A percentile compares a stretch with the other conserved stretches of the same genome.
phyloP scores from a whole-genome alignment of 352 stramenopile genomes.

The Phytopythium ostracodes region DNA sequence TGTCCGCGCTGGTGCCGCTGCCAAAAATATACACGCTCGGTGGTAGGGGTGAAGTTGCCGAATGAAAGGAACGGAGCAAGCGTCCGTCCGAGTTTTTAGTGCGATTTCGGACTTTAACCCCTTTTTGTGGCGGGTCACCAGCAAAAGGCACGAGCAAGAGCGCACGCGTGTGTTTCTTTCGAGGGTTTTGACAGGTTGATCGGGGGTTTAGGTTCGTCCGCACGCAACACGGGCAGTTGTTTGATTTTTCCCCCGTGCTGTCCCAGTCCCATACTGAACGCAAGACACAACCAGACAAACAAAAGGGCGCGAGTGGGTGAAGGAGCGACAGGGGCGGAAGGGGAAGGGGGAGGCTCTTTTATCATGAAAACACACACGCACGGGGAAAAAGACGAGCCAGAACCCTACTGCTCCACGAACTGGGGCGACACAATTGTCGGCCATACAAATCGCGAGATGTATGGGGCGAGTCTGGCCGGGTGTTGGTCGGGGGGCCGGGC shows the following conservation, averaged over 20 bases:
- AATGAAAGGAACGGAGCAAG: constrained; percentile 4
- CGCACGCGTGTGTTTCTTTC: constrained; percentile 1
- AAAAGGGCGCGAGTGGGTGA: background rate
- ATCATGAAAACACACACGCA: background rate
- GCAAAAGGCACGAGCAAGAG: too few species aligned
- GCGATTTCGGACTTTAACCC: too few species aligned
- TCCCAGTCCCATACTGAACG: constrained; percentile 2
- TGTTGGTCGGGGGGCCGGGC: background rate
- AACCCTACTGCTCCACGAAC: constrained; percentile 3
- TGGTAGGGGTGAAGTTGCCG: constrained; percentile 10
- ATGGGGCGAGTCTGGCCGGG: background rate
- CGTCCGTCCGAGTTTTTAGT: too few species aligned
- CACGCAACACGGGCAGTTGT: constrained; percentile 3
- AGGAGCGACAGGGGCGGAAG: constrained; percentile 5
- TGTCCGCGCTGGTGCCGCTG: background rate
- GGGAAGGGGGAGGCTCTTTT: background rate
- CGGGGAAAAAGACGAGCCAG: background rate
- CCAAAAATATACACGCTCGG: constrained; percentile 6
- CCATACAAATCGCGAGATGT: background rate
- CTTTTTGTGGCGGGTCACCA: background rate
- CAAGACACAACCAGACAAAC: background rate
- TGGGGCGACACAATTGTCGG: background rate
- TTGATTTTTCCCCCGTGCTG: background rate
- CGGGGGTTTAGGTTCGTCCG: constrained; percentile 7
- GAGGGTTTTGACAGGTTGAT: constrained; percentile 5